Evolutionary conservation across 768 basidiomycete species (phyloP), one percentile per base, ranked within the genome.

Genomic region (Mycena galericulata): DNA sequence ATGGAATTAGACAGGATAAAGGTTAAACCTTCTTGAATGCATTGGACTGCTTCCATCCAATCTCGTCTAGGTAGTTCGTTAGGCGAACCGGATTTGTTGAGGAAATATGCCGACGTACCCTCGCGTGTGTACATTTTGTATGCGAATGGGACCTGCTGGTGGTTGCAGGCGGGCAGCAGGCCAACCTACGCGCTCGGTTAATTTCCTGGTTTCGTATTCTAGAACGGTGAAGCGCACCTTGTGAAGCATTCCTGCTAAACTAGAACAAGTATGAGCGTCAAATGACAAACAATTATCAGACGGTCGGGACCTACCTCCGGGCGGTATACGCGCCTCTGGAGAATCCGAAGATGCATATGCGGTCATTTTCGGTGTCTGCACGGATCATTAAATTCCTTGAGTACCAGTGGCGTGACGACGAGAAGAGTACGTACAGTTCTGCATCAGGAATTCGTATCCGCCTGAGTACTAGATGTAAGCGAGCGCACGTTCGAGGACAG

Each of bases 301-400:
- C n/a, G n/a, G n/a, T 49, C 47, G 20, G 7, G 20, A 50, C 60
- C 47, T 34, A 84, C 85, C 80, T 87, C 83, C 90, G 80, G 1
- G 89, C 89, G 2, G 87, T 88, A 72, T 88, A 90, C 20, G 89
- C 88, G 10, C 91, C 90, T 36, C 90, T 83, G 36, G 90, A 91
- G 74, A 92, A 92, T 0, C 90, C 90, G 50, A 76, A 75, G n/a
- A 76, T 68, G 51, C 73, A 76, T 36, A 76, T 76, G 11, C 74
- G 68, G 65, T 76, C 75, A 3, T 70, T 68, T 26, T 65, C 81
- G 6, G 79, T 75, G 61, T 88, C 88, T 88, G 24, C 57, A 55
- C 57, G 40, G 15, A 62, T 22, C 32, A 49, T 8, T 5, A n/a
- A 43, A 3, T 3, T 8, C 11, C 8, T 0, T 38, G 4, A 49